A percentile compares a stretch with the other conserved stretches of the same genome.
These are phyloP conservation scores for Taiwanofungus camphoratus DNA, from an alignment of 1,284 basidiomycete genomes.

Conservation along the genomic window DNA sequence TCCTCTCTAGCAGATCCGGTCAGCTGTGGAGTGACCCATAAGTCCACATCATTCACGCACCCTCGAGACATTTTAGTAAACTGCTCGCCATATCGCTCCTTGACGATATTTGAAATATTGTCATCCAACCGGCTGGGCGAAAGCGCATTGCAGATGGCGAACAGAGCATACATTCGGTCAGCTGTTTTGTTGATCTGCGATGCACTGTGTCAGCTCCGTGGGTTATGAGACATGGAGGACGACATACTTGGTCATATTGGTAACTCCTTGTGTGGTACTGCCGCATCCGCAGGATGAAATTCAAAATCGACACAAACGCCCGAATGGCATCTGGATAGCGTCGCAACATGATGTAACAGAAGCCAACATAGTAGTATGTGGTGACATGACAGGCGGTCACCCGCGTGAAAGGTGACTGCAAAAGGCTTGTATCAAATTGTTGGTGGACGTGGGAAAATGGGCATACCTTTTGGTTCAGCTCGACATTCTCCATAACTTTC, in stretches of 20 bases:
- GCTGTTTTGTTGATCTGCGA: constrained; percentile 91
- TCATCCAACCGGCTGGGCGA: constrained; percentile 91
- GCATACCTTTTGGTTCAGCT: constrained; percentile 76
- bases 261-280: constrained; percentile 96
- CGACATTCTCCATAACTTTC: constrained; percentile 92
- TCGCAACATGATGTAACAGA: constrained; percentile 93
- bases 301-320: constrained; percentile 87
- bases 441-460: neutral
- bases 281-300: constrained; percentile 89
- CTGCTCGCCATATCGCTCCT: constrained; percentile 92
- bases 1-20: constrained; percentile 48
- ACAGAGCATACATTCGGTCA: constrained; percentile 95
- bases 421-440: neutral
- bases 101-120: constrained; percentile 89
- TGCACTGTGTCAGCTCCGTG: neutral
- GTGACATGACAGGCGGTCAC: constrained; percentile 94
- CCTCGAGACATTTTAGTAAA: constrained; percentile 81
- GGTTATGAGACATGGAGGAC: neutral
- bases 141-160: constrained; percentile 89
- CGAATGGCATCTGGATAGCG: constrained; percentile 95
- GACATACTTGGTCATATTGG: constrained; percentile 86
- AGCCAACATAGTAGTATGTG: constrained; percentile 93
- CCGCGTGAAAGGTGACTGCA: constrained; percentile 76
- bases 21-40: neutral
- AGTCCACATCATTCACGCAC: constrained; percentile 42